Conservation (phyloP, 129 eudicot genomes). For the Flaveria robusta region DNA sequence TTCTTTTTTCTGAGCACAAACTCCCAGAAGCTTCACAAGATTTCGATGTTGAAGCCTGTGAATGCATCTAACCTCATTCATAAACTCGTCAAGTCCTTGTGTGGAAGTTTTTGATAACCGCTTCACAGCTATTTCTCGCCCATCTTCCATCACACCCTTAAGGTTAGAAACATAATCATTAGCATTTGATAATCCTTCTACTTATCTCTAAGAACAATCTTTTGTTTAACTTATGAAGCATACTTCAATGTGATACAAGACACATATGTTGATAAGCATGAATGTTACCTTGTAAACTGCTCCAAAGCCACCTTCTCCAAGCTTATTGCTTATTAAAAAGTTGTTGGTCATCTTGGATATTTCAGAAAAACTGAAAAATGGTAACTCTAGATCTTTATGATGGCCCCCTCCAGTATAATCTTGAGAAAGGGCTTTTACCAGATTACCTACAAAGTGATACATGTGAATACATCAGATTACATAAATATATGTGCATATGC, state of each 20-base stretch:
- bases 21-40: conserved; percentile 38
- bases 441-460: not conserved
- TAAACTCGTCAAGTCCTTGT: conserved; percentile 22
- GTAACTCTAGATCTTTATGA: conserved; percentile 4
- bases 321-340: conserved; percentile 17
- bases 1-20: conserved; percentile 24
- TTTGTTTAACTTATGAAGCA: not conserved
- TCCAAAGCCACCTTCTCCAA: conserved; percentile 33
- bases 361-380: conserved; percentile 15
- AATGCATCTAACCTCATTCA: conserved; percentile 22
- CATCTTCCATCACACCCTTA: conserved; percentile 24
- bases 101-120: conserved; percentile 21
- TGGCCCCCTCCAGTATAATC: conserved; percentile 2
- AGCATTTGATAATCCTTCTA: not conserved
- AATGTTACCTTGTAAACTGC: conserved; percentile 22
- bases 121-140: conserved; percentile 15
- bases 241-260: not conserved
- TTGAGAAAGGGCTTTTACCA: conserved; percentile 2
- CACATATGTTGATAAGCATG: not conserved
- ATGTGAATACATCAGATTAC: not conserved
- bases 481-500: not conserved
- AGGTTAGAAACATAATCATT: not conserved
- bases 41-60: conserved; percentile 32
- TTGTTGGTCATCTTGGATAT: conserved; percentile 10
- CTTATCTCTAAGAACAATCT: not conserved